These are phyloP conservation scores for Pseudogymnoascus sp. DNA, from an alignment of 2,329 filamentous ascomycete species.

Conservation along the genomic window DNA sequence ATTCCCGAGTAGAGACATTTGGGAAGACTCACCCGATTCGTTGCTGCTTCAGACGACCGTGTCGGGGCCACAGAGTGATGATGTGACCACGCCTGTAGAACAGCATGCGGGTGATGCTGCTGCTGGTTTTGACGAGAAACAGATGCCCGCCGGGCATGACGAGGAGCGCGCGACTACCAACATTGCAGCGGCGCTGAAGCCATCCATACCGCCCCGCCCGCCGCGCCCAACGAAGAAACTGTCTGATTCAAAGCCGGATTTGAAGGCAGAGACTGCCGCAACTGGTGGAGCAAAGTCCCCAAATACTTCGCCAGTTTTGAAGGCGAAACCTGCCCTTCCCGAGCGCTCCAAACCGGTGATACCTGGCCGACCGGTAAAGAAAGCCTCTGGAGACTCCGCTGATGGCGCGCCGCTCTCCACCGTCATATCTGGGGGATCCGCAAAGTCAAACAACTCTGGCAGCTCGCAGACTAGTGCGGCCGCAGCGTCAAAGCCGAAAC, in stretches of 20 bases:
- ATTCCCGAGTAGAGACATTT: conserved; percentile 87
- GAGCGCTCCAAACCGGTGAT: conserved; percentile 36
- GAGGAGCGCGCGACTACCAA: conserved; percentile 21
- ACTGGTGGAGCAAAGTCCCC: conserved; percentile 17
- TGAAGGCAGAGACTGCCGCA: conserved; percentile 20
- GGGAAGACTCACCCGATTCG: conserved; percentile 89
- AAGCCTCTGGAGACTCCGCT: conserved; percentile 34
- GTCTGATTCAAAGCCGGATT: conserved; percentile 30
- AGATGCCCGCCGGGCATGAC: conserved; percentile 14
- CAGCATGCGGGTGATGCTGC: conserved; percentile 27
- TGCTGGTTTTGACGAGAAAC: conserved; percentile 24
- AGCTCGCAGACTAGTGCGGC: conserved; percentile 36
- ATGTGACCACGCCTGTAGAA: conserved; percentile 35
- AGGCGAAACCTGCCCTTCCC: conserved; percentile 24
- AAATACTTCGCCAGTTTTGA: conserved; percentile 22
- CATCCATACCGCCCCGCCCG: conserved; percentile 51
- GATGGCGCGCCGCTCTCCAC: conserved; percentile 24
- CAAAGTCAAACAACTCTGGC: conserved; percentile 23
- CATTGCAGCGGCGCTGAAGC: conserved; percentile 44
- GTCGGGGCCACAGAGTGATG: conserved; percentile 43
- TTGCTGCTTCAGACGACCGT: conserved; percentile 72
- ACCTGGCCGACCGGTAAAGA: conserved; percentile 53
- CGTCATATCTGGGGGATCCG: conserved; percentile 23
- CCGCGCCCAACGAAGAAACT: conserved; percentile 35
- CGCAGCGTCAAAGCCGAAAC: conserved; percentile 62